These are phyloP conservation scores for Claviceps capensis DNA, from an alignment of 2,329 filamentous ascomycete genomes.

Conservation along the genomic window DNA sequence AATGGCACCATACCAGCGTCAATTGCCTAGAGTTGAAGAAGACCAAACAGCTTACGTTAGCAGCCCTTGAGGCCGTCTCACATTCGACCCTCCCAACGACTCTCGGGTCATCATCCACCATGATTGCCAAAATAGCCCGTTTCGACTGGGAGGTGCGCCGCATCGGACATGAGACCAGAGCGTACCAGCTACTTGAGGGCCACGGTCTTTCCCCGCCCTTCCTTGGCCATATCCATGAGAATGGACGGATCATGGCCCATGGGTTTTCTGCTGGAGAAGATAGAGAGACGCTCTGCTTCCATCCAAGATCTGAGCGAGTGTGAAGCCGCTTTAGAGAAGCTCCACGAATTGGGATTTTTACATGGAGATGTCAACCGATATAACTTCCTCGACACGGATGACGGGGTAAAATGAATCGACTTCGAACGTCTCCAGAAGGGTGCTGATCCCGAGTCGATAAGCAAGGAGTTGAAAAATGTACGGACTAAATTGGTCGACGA, in stretches of 20 bases:
- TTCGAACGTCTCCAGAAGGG: slow-evolving; percentile 13
- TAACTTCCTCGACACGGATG: slow-evolving; percentile 21
- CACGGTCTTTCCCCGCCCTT: slow-evolving; percentile 19
- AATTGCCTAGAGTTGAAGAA: neutral
- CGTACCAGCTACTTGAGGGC: slow-evolving; percentile 16
- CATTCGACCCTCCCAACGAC: neutral
- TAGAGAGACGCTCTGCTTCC: slow-evolving; percentile 17
- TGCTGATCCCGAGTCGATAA: neutral
- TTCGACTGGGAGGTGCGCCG: slow-evolving; percentile 20
- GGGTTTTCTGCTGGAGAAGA: slow-evolving; percentile 21
- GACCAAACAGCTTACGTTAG: neutral
- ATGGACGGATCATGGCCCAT: slow-evolving; percentile 19
- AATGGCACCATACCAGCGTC: neutral
- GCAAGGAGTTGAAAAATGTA: neutral
- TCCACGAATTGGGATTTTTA: slow-evolving; percentile 16
- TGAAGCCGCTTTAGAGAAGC: slow-evolving; percentile 12
- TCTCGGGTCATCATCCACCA: neutral
- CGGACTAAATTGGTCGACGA: neutral
- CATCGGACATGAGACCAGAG: slow-evolving; percentile 19
- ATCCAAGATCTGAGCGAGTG: slow-evolving; percentile 16
- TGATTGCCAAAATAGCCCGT: slow-evolving; percentile 19
- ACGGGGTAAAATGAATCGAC: slow-evolving; percentile 17
- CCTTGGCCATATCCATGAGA: slow-evolving; percentile 21
- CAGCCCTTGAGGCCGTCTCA: neutral
- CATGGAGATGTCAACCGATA: slow-evolving; percentile 25